Percentiles rank a stretch among this genome's conserved stretches.
Evolutionary conservation across 345 rosid species (phyloP).

Genomic region (Citrus sinensis): DNA sequence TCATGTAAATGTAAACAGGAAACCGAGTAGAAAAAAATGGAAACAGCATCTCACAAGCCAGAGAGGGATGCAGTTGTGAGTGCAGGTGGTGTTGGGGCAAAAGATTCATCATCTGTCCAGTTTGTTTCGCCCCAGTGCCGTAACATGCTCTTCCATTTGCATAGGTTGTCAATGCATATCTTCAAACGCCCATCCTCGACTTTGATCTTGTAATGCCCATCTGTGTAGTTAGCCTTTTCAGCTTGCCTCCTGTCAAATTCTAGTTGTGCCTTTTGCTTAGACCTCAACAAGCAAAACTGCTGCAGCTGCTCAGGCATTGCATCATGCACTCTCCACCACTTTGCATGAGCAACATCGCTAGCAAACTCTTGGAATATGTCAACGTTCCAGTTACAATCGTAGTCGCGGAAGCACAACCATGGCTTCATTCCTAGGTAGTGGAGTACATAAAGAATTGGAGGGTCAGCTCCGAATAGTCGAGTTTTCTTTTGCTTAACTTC

Average conservation of each 20-base stretch:
- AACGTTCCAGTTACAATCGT: conserved; percentile 92
- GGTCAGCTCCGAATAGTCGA: conserved; percentile 74
- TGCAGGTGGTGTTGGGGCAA: conserved; percentile 74
- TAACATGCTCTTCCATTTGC: conserved; percentile 88
- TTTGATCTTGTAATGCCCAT: conserved; percentile 69
- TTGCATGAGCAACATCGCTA: conserved; percentile 73
- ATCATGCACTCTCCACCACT: conserved; percentile 96
- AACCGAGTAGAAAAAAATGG: background rate
- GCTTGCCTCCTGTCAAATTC: conserved; percentile 86
- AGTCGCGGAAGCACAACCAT: conserved; percentile 89
- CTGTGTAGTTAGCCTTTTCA: conserved; percentile 60
- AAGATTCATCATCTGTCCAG: conserved; percentile 64
- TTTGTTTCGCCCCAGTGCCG: conserved; percentile 88
- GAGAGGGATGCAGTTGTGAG: conserved; percentile 39
- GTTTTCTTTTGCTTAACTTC: conserved; percentile 68
- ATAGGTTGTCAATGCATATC: conserved; percentile 75
- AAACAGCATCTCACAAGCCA: conserved; percentile 22
- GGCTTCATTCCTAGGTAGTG: conserved; percentile 91
- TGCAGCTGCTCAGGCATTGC: conserved; percentile 83
- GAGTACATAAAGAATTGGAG: conserved; percentile 80
- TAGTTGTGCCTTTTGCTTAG: conserved; percentile 91
- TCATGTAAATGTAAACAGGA: background rate
- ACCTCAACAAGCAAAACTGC: conserved; percentile 67
- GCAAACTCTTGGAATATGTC: conserved; percentile 89
- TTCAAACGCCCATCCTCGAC: conserved; percentile 56